These are phyloP conservation scores for Pleurotus ostreatus DNA, from an alignment of 768 basidiomycete species.

Conservation along the genomic window DNA sequence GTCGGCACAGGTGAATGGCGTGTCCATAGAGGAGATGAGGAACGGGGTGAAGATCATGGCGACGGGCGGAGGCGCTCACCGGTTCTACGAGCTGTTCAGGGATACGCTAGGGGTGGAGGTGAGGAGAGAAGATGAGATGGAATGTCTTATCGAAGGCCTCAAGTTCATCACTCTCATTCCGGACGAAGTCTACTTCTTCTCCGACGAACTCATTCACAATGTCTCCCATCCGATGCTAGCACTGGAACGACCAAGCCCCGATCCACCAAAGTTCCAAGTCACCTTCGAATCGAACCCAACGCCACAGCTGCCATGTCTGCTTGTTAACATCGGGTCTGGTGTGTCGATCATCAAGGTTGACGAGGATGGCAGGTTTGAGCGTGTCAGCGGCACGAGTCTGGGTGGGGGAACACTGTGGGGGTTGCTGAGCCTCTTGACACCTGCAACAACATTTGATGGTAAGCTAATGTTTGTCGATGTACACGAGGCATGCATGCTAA, in stretches of 20 bases:
- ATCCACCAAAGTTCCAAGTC: conserved; percentile 85
- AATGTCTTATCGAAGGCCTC: conserved; percentile 93
- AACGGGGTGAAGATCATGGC: conserved; percentile 94
- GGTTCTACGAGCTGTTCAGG: conserved; percentile 82
- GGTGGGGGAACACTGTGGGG: conserved; percentile 99
- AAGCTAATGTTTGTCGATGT: conserved; percentile 22
- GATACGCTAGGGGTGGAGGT: conserved; percentile 80
- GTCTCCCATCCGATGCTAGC: conserved; percentile 30
- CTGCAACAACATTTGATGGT: conserved; percentile 95
- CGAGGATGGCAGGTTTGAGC: conserved; percentile 91
- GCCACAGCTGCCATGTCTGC: conserved; percentile 89
- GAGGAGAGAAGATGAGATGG: conserved; percentile 95
- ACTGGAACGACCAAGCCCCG: conserved; percentile 84
- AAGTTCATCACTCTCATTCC: conserved; percentile 96
- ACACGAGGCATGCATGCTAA: neutral
- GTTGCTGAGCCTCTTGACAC: conserved; percentile 88
- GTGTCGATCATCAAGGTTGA: conserved; percentile 98
- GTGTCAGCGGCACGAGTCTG: conserved; percentile 94
- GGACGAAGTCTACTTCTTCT: conserved; percentile 97
- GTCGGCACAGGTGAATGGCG: conserved; percentile 82
- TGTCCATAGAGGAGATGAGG: conserved; percentile 88
- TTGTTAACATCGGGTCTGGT: conserved; percentile 98
- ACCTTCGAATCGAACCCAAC: conserved; percentile 81
- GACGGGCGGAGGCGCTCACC: conserved; percentile 96
- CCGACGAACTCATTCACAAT: conserved; percentile 89